phyloP scores from a whole-genome alignment of 2,329 filamentous ascomycete species.

The Curvularia lunata region DNA sequence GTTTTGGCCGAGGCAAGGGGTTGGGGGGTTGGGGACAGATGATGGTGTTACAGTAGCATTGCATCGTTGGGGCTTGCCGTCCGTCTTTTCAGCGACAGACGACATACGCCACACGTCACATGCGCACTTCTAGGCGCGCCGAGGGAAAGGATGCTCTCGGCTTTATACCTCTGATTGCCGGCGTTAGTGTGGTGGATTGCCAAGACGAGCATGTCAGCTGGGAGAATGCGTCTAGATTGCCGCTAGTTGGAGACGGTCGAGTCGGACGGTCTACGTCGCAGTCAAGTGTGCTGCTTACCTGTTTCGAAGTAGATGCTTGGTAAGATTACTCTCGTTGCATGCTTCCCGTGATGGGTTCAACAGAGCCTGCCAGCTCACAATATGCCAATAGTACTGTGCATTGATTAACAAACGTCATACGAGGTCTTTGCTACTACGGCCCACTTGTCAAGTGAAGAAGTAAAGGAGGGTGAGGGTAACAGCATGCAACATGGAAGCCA shows the following conservation, averaged over 20 bases:
- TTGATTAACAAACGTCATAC: not conserved
- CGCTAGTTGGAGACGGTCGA: not conserved
- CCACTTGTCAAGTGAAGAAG: not conserved
- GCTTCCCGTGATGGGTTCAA: not conserved
- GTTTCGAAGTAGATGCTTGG: not conserved
- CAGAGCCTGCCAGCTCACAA: not conserved
- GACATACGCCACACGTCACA: not conserved
- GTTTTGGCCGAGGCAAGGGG: too few relatives aligned
- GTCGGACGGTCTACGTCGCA: not conserved
- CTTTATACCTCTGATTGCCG: not conserved
- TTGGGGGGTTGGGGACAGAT: not conserved
- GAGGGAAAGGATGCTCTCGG: not conserved
- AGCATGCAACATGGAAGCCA: not conserved
- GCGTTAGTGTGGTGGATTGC: not conserved
- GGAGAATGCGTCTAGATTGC: not conserved
- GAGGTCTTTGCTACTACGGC: not conserved
- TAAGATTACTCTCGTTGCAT: not conserved
- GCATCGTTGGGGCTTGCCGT: not conserved
- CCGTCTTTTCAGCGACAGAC: not conserved
- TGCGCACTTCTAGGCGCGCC: not conserved
- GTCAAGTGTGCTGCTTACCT: not conserved
- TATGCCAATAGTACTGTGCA: not conserved
- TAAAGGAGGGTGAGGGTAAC: not conserved
- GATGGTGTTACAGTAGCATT: constrained; percentile 1
- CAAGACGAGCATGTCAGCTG: not conserved